A percentile compares a stretch with the other conserved stretches of the same genome.
phyloP scores from a whole-genome alignment of 148 eudicot genomes.

The Nyssa sinensis region DNA sequence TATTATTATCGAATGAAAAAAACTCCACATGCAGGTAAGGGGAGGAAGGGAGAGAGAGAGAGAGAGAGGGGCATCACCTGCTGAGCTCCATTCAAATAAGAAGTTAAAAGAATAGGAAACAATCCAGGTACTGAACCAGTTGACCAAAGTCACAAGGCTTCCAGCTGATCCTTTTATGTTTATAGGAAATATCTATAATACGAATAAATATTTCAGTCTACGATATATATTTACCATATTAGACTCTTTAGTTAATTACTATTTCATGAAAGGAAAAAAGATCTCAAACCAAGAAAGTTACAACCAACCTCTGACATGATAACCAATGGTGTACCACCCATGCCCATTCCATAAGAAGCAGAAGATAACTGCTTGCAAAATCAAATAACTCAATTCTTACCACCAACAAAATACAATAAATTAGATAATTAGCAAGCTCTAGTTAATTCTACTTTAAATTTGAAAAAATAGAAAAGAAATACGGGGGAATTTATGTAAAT shows the following conservation, averaged over 20 bases:
- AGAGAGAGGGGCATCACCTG: neutral
- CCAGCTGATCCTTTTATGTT: neutral
- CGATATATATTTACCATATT: neutral
- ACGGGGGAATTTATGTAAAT: neutral
- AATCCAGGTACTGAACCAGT: neutral
- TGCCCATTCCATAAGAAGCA: neutral
- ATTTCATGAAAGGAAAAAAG: too few relatives aligned
- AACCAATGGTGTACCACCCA: neutral
- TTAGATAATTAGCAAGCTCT: neutral
- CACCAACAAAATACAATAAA: neutral
- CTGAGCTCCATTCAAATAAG: neutral
- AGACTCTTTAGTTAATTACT: neutral
- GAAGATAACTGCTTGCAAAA: neutral
- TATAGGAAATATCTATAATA: neutral
- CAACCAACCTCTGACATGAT: neutral
- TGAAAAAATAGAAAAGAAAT: too few relatives aligned
- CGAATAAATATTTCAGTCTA: neutral
- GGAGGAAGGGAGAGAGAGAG: too few relatives aligned
- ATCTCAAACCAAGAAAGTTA: too few relatives aligned
- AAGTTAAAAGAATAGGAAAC: neutral
- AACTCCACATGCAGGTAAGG: too few relatives aligned
- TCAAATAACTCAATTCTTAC: neutral
- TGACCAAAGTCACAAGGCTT: neutral
- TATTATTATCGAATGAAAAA: too few relatives aligned
- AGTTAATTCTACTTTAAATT: neutral